Evolutionary conservation across 164 flowering plant genomes (phyloP).

Genomic region (Malania oleifera): DNA sequence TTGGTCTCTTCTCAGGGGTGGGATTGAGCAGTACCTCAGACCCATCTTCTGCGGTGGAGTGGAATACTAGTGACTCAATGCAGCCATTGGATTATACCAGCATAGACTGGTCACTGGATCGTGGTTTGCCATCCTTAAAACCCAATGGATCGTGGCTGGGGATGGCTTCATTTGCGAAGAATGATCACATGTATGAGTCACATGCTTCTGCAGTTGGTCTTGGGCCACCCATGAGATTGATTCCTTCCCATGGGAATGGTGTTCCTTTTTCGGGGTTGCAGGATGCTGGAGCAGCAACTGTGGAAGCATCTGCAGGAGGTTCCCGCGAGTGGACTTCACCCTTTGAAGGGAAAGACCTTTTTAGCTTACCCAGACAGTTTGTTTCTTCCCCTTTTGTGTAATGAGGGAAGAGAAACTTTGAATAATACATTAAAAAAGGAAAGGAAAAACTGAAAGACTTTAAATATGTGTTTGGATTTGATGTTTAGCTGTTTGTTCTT

Average conservation of each 20-base stretch:
- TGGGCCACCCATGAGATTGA: too few species aligned
- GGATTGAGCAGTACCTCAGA: too few species aligned
- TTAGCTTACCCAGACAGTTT: conserved; percentile 62
- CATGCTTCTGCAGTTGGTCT: too few species aligned
- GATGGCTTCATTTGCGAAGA: conserved; percentile 26
- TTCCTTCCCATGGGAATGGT: conserved; percentile 21
- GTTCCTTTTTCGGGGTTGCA: conserved; percentile 30
- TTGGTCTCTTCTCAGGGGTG: neutral
- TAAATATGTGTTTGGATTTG: too few species aligned
- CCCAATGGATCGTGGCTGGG: conserved; percentile 36
- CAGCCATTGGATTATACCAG: conserved; percentile 54
- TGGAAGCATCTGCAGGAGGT: conserved; percentile 29
- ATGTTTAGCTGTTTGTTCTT: too few species aligned
- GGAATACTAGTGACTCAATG: conserved; percentile 52
- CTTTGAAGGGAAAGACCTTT: conserved; percentile 61
- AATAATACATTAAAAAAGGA: too few species aligned
- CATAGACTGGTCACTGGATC: conserved; percentile 73
- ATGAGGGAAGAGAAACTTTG: too few species aligned
- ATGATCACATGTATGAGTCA: too few species aligned
- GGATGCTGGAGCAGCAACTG: conserved; percentile 25
- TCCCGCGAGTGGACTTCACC: conserved; percentile 73
- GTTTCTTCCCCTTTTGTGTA: conserved; percentile 62
- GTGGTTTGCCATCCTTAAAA: conserved; percentile 21
- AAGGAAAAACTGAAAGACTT: too few species aligned
- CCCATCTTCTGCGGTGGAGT: conserved; percentile 49